Conservation (phyloP, 164 flowering plant genomes). For the Litsea cubeba region DNA sequence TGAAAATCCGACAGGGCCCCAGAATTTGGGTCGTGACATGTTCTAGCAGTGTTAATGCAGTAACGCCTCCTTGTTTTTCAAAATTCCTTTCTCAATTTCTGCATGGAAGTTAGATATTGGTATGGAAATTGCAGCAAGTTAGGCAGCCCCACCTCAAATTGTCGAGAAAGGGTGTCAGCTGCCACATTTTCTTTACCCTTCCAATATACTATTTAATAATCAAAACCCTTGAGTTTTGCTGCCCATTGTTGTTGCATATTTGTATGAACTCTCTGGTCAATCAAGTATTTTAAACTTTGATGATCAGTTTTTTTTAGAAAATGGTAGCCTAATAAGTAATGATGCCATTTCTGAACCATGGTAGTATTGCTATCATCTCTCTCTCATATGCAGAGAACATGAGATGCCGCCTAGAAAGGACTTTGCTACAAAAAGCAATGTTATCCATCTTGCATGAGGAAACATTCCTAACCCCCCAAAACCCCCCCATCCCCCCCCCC, state of each 20-base stretch:
- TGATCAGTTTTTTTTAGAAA: slow-evolving; percentile 3
- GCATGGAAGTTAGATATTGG: not conserved
- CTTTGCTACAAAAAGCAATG: not conserved
- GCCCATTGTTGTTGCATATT: not conserved
- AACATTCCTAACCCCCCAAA: too few relatives aligned
- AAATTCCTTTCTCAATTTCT: not conserved
- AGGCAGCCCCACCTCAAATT: not conserved
- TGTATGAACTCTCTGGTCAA: not conserved
- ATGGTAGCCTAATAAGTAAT: slow-evolving; percentile 1
- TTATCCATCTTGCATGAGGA: not conserved
- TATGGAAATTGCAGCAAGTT: not conserved
- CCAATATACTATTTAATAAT: not conserved
- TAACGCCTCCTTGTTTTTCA: not conserved
- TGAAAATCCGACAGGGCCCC: too few relatives aligned
- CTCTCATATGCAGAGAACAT: not conserved
- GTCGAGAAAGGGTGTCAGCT: not conserved
- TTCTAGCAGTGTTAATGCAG: too few relatives aligned
- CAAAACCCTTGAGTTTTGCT: not conserved
- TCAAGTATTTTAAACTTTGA: slow-evolving; percentile 4
- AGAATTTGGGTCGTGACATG: too few relatives aligned
- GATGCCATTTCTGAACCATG: not conserved
- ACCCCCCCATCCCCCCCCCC: not conserved
- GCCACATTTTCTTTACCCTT: not conserved
- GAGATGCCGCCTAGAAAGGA: not conserved
- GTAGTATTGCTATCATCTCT: not conserved